These are phyloP conservation scores for Diplodia corticola DNA, from an alignment of 2,329 filamentous ascomycete species.

Conservation along the genomic window DNA sequence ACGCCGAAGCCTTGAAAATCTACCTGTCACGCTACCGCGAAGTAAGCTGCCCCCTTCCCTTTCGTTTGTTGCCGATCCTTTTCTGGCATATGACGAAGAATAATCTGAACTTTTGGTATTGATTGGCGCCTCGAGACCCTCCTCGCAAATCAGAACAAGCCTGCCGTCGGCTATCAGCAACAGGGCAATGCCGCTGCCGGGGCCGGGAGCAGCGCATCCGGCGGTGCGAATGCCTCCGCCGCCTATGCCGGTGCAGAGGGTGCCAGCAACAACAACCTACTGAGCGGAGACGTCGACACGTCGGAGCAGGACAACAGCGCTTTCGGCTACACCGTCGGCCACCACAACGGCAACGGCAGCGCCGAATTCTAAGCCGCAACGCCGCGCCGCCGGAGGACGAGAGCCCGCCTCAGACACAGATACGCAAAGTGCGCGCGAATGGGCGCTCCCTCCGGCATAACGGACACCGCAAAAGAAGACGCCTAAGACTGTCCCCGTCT, in stretches of 20 bases:
- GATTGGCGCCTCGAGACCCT: conserved; percentile 68
- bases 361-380: conserved; percentile 37
- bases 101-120: conserved; percentile 52
- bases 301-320: conserved; percentile 44
- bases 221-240: conserved; percentile 30
- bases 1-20: conserved; percentile 95
- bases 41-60: conserved; percentile 61
- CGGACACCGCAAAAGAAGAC: conserved; percentile 31
- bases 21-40: conserved; percentile 97
- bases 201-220: conserved; percentile 31
- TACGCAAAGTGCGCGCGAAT: conserved; percentile 24
- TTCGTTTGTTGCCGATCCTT: conserved; percentile 25
- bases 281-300: conserved; percentile 47
- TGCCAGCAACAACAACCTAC: conserved; percentile 44
- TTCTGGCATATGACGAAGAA: conserved; percentile 37
- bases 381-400: conserved; percentile 30
- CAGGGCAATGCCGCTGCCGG: conserved; percentile 34
- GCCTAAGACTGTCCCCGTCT: conserved; percentile 24
- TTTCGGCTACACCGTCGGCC: conserved; percentile 41
- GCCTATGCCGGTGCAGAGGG: conserved; percentile 36
- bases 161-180: conserved; percentile 41
- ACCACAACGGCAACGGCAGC: conserved; percentile 43
- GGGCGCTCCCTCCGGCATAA: conserved; percentile 25
- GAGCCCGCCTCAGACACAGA: conserved; percentile 18
- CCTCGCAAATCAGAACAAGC: conserved; percentile 67